Base-by-base conservation (phyloP, 2,329 filamentous ascomycete genomes). In the Ampelomyces quisqualis region DNA sequence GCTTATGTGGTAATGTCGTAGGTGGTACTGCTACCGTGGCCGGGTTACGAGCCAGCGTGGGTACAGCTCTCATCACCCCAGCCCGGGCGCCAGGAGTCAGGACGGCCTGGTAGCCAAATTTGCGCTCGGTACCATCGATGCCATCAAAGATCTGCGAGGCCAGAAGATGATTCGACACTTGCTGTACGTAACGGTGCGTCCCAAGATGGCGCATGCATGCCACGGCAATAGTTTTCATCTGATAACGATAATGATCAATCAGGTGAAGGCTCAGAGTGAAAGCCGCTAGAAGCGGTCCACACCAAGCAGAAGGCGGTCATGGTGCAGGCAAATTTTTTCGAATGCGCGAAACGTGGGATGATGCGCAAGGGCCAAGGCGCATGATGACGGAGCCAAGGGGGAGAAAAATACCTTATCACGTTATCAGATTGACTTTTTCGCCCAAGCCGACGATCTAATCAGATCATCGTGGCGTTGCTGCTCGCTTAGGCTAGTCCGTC, bases 221-320 rank as follows among this genome's bases (percentile, higher is more conserved):
- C 40, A 45, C 43, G 45, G 40, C 43, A 44, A 31, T 21, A 41
- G n/a, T 29, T 38, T 29, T 38, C 17, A 65, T 65, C 62, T 57
- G 62, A 67, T 65, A 60, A 65, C 36, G n/a, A n/a, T n/a, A n/a
- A n/a, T n/a, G n/a, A n/a, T 51, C 50, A 38, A 37, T 22, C 43
- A 40, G 45, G 44, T 27, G 17, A 27, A 53, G 13, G 6, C n/a
- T 14, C 26, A 14, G 26, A 28, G n/a, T 13, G 26, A 11, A 34
- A 21, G 40, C 37, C 47, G 40, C 18, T 31, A 38, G 43, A 37
- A 34, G 41, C 38, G 47, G 51, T 42, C 40, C 38, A 32, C 23
- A 33, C 17, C 42, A 47, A 31, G 35, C 39, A 29, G 34, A 24
- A 24, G 15, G 30, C 40, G 43, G 55, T 57, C 55, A 58, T 62